A percentile compares a stretch with the other conserved stretches of the same genome.
Conservation (phyloP, 306 rosid species). For the Lathyrus oleraceus region DNA sequence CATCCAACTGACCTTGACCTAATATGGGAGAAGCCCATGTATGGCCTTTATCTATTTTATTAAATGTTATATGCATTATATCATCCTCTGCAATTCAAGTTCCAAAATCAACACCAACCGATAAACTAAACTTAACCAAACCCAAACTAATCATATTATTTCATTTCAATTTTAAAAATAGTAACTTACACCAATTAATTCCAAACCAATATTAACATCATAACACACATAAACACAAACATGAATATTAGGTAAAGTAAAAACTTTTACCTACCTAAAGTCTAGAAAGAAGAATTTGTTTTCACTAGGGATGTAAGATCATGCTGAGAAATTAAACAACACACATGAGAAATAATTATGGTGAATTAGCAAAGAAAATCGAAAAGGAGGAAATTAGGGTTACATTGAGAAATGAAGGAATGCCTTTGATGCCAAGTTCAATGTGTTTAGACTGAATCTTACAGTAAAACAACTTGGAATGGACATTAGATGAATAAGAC, state of each 20-base stretch:
- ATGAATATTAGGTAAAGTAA: not conserved
- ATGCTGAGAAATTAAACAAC: constrained; percentile 52
- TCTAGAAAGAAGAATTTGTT: constrained; percentile 96
- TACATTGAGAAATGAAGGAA: constrained; percentile 87
- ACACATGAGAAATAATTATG: not conserved
- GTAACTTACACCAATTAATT: not conserved
- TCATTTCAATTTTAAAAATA: not conserved
- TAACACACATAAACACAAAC: not conserved
- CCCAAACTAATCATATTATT: not conserved
- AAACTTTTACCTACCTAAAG: constrained; percentile 77
- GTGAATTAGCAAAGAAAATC: not conserved
- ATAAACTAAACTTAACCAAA: not conserved
- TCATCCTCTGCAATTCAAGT: constrained; percentile 75
- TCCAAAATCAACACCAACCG: constrained; percentile 27
- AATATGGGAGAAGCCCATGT: constrained; percentile 93
- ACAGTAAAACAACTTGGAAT: constrained; percentile 79
- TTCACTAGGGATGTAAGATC: constrained; percentile 80
- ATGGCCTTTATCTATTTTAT: constrained; percentile 95
- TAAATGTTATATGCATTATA: constrained; percentile 86
- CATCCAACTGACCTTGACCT: constrained; percentile 93
- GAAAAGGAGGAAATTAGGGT: constrained; percentile 7
- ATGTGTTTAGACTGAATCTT: constrained; percentile 86
- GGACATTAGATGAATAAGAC: too few relatives aligned
- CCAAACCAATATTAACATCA: not conserved
- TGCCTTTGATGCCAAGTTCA: constrained; percentile 93